Percentiles rank a stretch among this genome's conserved stretches.
phyloP scores from a whole-genome alignment of 2,329 filamentous ascomycete genomes.

The Xylariaceae sp. region DNA sequence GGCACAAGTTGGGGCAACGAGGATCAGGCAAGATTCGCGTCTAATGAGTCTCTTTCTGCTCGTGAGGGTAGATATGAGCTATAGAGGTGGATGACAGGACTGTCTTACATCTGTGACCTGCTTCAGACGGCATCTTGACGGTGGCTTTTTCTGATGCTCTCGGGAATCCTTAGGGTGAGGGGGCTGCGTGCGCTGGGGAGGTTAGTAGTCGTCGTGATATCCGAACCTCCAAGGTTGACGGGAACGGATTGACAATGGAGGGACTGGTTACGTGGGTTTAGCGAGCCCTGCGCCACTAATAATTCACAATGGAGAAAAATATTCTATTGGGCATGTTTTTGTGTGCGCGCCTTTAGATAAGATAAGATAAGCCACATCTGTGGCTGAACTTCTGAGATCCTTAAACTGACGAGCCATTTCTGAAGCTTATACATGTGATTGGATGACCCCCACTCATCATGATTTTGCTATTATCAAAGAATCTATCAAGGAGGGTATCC shows the following conservation, averaged over 20 bases:
- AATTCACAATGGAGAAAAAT: slow-evolving; percentile 37
- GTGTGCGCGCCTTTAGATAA: slow-evolving; percentile 26
- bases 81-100: not conserved
- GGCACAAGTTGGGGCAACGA: not conserved
- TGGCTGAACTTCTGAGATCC: slow-evolving; percentile 11
- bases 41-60: not conserved
- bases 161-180: slow-evolving; percentile 52
- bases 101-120: slow-evolving; percentile 83
- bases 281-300: slow-evolving; percentile 40
- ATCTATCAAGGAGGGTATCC: too few relatives aligned
- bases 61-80: not conserved
- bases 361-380: slow-evolving; percentile 28
- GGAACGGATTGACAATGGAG: slow-evolving; percentile 34
- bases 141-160: slow-evolving; percentile 56
- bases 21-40: slow-evolving; percentile 13
- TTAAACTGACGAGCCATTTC: not conserved
- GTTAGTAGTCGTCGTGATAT: slow-evolving; percentile 48
- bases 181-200: slow-evolving; percentile 47
- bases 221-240: slow-evolving; percentile 37
- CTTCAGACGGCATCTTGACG: slow-evolving; percentile 85
- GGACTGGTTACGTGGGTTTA: slow-evolving; percentile 36
- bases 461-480: too few relatives aligned
- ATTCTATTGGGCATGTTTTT: slow-evolving; percentile 27
- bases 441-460: too few relatives aligned
- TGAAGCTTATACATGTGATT: too few relatives aligned